These are phyloP conservation scores for Aspergillus incahuasiensis DNA, from an alignment of 495 filamentous ascomycete species.

Conservation along the genomic window DNA sequence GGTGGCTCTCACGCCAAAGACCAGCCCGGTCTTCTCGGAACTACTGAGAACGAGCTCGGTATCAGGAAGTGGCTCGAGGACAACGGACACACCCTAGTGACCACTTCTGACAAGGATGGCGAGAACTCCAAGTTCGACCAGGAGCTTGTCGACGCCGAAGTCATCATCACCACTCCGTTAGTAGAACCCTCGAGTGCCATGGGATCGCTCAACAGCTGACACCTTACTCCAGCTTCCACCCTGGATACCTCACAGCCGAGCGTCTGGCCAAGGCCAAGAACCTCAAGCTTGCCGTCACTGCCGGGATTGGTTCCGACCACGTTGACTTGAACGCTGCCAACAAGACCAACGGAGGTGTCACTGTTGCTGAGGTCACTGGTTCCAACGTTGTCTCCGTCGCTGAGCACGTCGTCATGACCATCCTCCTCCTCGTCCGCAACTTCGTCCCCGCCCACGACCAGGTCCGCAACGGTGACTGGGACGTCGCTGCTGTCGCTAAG, in stretches of 20 bases:
- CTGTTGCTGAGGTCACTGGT: conserved; percentile 94
- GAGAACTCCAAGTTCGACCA: conserved; percentile 90
- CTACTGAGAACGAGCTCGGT: conserved; percentile 96
- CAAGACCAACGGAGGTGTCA: conserved; percentile 96
- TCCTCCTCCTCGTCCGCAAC: conserved; percentile 93
- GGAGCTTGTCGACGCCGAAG: conserved; percentile 92
- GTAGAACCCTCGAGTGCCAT: conserved; percentile 25
- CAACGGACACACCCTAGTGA: conserved; percentile 90
- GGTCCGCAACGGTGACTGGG: conserved; percentile 83
- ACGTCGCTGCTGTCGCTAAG: conserved; percentile 94
- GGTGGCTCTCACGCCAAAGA: conserved; percentile 65
- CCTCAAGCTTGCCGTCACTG: conserved; percentile 92
- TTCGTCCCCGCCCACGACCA: conserved; percentile 96
- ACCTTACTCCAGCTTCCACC: conserved; percentile 75
- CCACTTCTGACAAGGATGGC: conserved; percentile 95
- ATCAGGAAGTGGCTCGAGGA: conserved; percentile 95
- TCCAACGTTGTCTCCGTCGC: conserved; percentile 88
- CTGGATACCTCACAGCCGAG: conserved; percentile 94
- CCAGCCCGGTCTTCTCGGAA: conserved; percentile 83
- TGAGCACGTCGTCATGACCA: conserved; percentile 98
- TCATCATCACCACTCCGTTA: conserved; percentile 98
- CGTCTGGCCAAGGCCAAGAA: conserved; percentile 98
- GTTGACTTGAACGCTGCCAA: conserved; percentile 96
- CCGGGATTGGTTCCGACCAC: conserved; percentile 97
- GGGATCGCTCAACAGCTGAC: conserved; percentile 8